Base-by-base conservation (phyloP, 495 filamentous ascomycete genomes). In the Penicillium goetzii region DNA sequence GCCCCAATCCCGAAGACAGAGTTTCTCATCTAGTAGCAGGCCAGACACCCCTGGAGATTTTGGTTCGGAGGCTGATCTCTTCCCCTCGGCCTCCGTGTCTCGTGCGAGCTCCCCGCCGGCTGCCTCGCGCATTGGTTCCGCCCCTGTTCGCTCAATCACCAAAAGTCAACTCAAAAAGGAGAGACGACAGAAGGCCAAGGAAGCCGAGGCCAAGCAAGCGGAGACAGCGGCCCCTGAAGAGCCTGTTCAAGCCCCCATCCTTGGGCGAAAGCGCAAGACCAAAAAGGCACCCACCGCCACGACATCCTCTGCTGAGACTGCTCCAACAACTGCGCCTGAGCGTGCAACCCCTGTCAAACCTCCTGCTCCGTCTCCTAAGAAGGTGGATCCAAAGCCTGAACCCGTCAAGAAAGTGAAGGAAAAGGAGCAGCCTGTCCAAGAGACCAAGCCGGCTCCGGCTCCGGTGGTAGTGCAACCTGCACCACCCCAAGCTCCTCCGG, bases 81-180 rank as follows among this genome's bases (percentile, higher is more conserved):
- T 91, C 41, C 87, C 91, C 3, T 94, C 92, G 11, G 85, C 88
- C 2, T 92, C 92, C 5, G 81, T 90, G 19, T 97, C 93, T n/a
- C 85, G 93, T 43, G 87, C 92, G 9, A 92, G 85, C 70, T 96
- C 93, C 15, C 93, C 55, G 36, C 55, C 93, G n/a, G 89, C 90
- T 0, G 81, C 85, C 2, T 77, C 79, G 26, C 91, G 84, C 66
- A 84, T 94, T 50, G 92, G 92, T 40, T 88, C 89, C 40, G 91
- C 92, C 1, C 89, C 92, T 26, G 83, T 92, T 0, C 83, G 90
- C 41, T 76, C 83, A n/a, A 91, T 91, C 68, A 93, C 92, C 17
- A 99, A 98, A 81, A 94, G 88, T 66, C 92, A 96, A 68, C 82
- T 88, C 63, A 96, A 94, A 74, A 97, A 96, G 73, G 91, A 96